Evolutionary conservation across 257 asterid genomes (phyloP), one percentile per base, ranked within the genome.

Genomic region (Marsdenia floribunda): DNA sequence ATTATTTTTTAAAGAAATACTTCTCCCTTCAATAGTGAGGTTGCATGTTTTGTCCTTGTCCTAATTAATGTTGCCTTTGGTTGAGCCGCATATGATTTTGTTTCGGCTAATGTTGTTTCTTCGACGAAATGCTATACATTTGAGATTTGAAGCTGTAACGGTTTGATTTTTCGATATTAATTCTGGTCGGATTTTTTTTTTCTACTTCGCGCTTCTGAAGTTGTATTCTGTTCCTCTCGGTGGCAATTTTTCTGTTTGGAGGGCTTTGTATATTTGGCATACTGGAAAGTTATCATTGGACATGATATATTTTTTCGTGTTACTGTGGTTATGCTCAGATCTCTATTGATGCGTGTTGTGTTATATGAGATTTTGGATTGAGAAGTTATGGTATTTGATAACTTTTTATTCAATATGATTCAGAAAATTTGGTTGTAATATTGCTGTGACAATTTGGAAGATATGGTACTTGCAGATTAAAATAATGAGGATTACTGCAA

Each of bases 401-500:
- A 53, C 71, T 74, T 67, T 46, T 37, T 77, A 67, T 49, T 49
- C 38, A 16, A 15, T 16, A 70, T 52, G 65, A 24, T 52, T 53
- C 68, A 26, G 47, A 19, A 26, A 73, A 21, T 21, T 60, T 68
- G 21, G 21, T 73, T 68, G 26, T 35, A 72, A 11, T 52, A 40
- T 67, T 59, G 59, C 22, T 75, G 65, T 33, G 64, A 70, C 53
- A 77, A 68, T 70, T 66, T 42, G 47, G 84, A 80, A 73, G 81
- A 77, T 76, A 75, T 82, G 55, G 80, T 74, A 61, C 63, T 54
- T 70, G 49, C 76, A 71, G 76, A 74, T 70, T 75, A 74, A 80
- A 82, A 77, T 84, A 64, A 80, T 84, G 86, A 72, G 61, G 78
- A 59, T 61, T 81, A 71, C 61, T 71, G 68, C 75, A 75, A 74